Conservation (phyloP, 495 filamentous ascomycete species). For the Talaromyces stipitatus region DNA sequence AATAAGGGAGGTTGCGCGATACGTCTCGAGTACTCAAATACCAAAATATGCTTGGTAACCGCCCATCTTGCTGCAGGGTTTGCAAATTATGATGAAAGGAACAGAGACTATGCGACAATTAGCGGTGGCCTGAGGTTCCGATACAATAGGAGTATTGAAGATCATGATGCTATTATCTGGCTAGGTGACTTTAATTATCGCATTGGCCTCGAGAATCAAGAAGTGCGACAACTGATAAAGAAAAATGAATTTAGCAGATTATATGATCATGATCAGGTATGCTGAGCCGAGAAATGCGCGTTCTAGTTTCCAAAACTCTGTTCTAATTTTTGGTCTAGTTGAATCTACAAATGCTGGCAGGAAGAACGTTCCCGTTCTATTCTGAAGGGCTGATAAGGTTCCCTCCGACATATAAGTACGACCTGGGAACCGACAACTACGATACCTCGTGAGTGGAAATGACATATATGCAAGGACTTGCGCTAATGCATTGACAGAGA, state of each 20-base stretch:
- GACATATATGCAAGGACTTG: neutral
- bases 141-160: constrained; percentile 77
- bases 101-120: constrained; percentile 87
- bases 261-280: constrained; percentile 87
- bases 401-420: constrained; percentile 91
- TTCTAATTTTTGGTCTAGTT: constrained; percentile 43
- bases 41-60: constrained; percentile 89
- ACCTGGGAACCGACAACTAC: constrained; percentile 78
- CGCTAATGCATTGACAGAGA: constrained; percentile 45
- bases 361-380: constrained; percentile 81
- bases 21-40: constrained; percentile 90
- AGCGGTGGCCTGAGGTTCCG: constrained; percentile 83
- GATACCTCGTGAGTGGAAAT: constrained; percentile 72
- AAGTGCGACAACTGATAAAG: constrained; percentile 64
- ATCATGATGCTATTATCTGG: constrained; percentile 96
- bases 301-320: constrained; percentile 3
- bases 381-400: constrained; percentile 81
- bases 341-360: constrained; percentile 93
- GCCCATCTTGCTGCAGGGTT: constrained; percentile 96
- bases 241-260: constrained; percentile 65
- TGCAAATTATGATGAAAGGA: constrained; percentile 93
- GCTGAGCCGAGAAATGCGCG: constrained; percentile 9
- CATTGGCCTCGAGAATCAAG: constrained; percentile 77
- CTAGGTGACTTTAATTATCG: constrained; percentile 98
- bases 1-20: constrained; percentile 99